Evolutionary conservation across 129 eudicot species (phyloP).

Genomic region (Logfia minima): DNA sequence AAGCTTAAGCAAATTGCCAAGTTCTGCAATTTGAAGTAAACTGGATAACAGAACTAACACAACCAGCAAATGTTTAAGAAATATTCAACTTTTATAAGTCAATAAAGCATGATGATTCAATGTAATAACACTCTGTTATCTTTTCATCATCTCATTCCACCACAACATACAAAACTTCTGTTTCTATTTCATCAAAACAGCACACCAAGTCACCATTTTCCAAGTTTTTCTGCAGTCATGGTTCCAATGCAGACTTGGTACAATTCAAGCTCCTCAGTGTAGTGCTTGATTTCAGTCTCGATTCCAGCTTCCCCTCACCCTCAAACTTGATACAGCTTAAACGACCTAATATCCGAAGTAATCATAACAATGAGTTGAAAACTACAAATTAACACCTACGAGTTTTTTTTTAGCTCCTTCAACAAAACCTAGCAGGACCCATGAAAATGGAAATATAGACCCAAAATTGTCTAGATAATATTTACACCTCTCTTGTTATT

Average conservation of each 20-base stretch:
- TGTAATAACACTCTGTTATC: not conserved
- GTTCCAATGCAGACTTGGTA: too few relatives aligned
- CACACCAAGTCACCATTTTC: not conserved
- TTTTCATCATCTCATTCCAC: not conserved
- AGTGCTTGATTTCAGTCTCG: not conserved
- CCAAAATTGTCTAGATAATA: not conserved
- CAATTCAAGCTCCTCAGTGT: too few relatives aligned
- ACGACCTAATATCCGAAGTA: not conserved
- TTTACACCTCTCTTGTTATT: not conserved
- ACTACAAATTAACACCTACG: not conserved
- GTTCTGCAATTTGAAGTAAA: too few relatives aligned
- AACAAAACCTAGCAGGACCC: not conserved
- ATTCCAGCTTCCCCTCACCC: not conserved
- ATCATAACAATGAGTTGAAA: not conserved
- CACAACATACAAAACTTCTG: not conserved
- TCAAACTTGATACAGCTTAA: not conserved
- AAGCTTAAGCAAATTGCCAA: not conserved
- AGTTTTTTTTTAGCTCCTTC: not conserved
- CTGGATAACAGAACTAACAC: too few relatives aligned
- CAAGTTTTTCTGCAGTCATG: too few relatives aligned
- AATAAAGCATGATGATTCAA: not conserved
- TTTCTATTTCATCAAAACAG: not conserved
- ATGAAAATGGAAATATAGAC: not conserved
- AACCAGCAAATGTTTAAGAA: not conserved
- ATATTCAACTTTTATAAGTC: not conserved